Percentiles rank a stretch among this genome's conserved stretches.
Conservation (phyloP, 2,329 filamentous ascomycete species). For the Fusarium sublunatum region DNA sequence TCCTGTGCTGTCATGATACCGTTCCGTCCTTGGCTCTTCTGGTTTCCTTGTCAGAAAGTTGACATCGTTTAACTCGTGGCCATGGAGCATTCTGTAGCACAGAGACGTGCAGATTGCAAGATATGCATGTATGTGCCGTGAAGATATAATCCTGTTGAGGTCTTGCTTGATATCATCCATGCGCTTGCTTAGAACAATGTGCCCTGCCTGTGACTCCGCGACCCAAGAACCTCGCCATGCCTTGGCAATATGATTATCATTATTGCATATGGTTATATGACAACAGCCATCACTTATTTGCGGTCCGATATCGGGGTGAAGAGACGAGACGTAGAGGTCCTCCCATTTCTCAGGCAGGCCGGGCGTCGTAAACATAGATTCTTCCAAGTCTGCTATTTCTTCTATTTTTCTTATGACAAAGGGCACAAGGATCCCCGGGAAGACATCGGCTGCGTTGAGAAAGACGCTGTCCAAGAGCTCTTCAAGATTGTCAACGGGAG, state of each 20-base stretch:
- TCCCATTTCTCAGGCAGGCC: not conserved
- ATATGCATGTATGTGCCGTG: not conserved
- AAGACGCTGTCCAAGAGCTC: not conserved
- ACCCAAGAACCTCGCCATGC: not conserved
- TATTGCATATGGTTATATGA: not conserved
- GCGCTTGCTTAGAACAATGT: not conserved
- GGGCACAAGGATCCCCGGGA: not conserved
- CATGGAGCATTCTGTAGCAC: not conserved
- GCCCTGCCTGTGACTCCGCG: not conserved
- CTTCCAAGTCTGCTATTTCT: not conserved
- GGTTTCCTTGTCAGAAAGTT: not conserved
- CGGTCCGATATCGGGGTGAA: not conserved
- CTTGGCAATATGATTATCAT: not conserved
- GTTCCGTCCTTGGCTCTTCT: not conserved
- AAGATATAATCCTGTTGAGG: not conserved
- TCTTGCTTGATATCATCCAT: not conserved
- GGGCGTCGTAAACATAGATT: not conserved
- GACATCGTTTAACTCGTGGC: not conserved
- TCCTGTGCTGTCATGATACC: not conserved
- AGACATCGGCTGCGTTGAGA: not conserved
- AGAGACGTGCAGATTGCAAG: not conserved
- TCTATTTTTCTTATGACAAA: not conserved
- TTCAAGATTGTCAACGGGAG: too few species aligned
- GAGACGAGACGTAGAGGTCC: not conserved
- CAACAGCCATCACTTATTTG: not conserved